Percentiles rank a stretch among this genome's conserved stretches.
Evolutionary conservation across 306 rosid genomes (phyloP).

Genomic region (Gastrolobium villosum): DNA sequence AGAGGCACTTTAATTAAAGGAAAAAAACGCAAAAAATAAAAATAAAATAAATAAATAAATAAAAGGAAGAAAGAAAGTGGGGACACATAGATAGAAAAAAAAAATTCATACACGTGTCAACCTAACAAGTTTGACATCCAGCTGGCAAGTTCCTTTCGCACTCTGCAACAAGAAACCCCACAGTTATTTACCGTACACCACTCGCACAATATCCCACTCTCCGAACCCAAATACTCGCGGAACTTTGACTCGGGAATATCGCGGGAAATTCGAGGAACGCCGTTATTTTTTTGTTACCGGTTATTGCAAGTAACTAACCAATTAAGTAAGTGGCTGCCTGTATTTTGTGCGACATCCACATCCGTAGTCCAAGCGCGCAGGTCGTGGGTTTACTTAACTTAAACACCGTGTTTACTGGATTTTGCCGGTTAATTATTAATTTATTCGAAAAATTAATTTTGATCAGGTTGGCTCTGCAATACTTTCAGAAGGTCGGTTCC

Average conservation of each 20-base stretch:
- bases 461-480: not conserved
- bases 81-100: not conserved
- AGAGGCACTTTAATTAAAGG: too few species aligned
- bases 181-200: conserved; percentile 60
- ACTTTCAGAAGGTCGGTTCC: conserved; percentile 40
- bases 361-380: conserved; percentile 57
- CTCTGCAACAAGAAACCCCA: conserved; percentile 55
- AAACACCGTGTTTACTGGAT: conserved; percentile 70
- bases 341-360: conserved; percentile 59
- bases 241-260: conserved; percentile 50
- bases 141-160: conserved; percentile 60
- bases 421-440: conserved; percentile 65
- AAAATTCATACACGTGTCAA: conserved; percentile 58
- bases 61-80: too few species aligned
- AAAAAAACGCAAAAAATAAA: too few species aligned
- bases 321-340: conserved; percentile 61
- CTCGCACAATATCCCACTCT: conserved; percentile 38
- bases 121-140: conserved; percentile 56
- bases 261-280: conserved; percentile 44
- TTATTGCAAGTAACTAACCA: conserved; percentile 51
- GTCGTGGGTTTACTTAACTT: conserved; percentile 49
- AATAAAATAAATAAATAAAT: too few species aligned
- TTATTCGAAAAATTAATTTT: not conserved
- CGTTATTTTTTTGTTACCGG: conserved; percentile 58
- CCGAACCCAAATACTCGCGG: conserved; percentile 47